Base-by-base conservation (phyloP, 495 filamentous ascomycete species). In the Penicillium bovifimosum region DNA sequence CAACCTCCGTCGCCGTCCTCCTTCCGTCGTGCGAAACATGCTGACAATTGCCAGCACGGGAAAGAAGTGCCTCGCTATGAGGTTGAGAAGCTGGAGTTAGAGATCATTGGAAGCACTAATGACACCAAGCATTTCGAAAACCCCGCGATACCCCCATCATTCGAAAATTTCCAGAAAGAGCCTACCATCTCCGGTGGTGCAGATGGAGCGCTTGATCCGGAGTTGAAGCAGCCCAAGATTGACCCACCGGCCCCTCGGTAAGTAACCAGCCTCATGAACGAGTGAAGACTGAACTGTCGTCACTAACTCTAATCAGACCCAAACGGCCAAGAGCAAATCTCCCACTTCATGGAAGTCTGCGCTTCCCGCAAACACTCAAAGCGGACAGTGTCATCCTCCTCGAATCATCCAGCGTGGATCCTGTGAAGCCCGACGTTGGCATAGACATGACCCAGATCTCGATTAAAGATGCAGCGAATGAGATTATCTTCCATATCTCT, bases 81-180 rank as follows among this genome's bases (percentile, higher is more conserved):
- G 16, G 45, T 44, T 11, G 32, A 55, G 14, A 50, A 44, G 5
- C 45, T 55, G 13, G 46, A 55, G 1, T 14, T 50, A 5, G 45
- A 55, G 6, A 55, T 55, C 32, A 55, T 55, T 26, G 53, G 50
- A 0, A 53, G 42, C 31, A 53, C 26, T 24, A 53, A 53, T n/a
- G 50, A 53, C 34, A 46, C 50, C 10, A 53, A 31, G 9, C 35
- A 39, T 11, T 53, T 46, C 26, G 24, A 32, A 6, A 44, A 53
- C 17, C 50, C 50, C 31, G 34, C 50, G 29, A 36, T 29, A 5
- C 33, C 27, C 2, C 50, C 50, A 10, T 18, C 14, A 2, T 47
- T 54, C 4, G 43, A 41, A 9, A 54, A 48, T 6, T 54, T 47
- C 43, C 41, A 54, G 24, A 11, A 53, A 43, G 50, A 53, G 24